Evolutionary conservation across 2,329 filamentous ascomycete genomes (phyloP).

Genomic region (Epichloe festucae): DNA sequence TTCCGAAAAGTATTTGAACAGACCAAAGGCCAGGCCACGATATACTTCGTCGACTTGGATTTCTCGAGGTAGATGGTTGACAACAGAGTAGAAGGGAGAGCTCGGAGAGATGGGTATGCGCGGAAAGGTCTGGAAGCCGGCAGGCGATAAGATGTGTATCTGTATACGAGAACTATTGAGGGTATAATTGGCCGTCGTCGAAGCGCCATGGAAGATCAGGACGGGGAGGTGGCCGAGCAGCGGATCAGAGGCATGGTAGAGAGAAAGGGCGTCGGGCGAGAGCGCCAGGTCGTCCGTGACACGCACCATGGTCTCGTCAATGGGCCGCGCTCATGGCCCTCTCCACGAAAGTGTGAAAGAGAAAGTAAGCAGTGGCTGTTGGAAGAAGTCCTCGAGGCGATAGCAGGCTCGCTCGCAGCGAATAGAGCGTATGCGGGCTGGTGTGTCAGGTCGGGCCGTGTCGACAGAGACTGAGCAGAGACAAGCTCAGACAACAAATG

Average conservation of each 20-base stretch:
- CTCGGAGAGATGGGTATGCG: constrained; percentile 88
- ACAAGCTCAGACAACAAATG: constrained; percentile 2
- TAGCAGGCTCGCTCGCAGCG: neutral
- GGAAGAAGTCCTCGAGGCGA: neutral
- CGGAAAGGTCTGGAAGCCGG: constrained; percentile 79
- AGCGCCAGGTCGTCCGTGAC: constrained; percentile 67
- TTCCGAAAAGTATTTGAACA: constrained; percentile 90
- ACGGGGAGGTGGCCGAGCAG: constrained; percentile 69
- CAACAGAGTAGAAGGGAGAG: constrained; percentile 80
- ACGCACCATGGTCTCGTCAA: constrained; percentile 58
- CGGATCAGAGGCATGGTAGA: constrained; percentile 82
- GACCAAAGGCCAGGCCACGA: constrained; percentile 78
- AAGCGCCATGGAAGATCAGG: constrained; percentile 83
- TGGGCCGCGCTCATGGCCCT: constrained; percentile 13
- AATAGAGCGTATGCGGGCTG: neutral
- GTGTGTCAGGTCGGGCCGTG: neutral
- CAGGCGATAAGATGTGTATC: constrained; percentile 80
- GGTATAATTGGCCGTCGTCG: constrained; percentile 76
- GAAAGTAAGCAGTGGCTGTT: neutral
- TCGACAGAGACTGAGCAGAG: neutral
- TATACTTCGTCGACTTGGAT: constrained; percentile 92
- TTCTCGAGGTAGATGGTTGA: constrained; percentile 80
- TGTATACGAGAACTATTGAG: constrained; percentile 89
- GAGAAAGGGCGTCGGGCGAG: constrained; percentile 66
- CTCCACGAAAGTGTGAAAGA: neutral